These are phyloP conservation scores for Parasitella parasitica DNA, from an alignment of 371 early-diverging fungal species.

Conservation along the genomic window DNA sequence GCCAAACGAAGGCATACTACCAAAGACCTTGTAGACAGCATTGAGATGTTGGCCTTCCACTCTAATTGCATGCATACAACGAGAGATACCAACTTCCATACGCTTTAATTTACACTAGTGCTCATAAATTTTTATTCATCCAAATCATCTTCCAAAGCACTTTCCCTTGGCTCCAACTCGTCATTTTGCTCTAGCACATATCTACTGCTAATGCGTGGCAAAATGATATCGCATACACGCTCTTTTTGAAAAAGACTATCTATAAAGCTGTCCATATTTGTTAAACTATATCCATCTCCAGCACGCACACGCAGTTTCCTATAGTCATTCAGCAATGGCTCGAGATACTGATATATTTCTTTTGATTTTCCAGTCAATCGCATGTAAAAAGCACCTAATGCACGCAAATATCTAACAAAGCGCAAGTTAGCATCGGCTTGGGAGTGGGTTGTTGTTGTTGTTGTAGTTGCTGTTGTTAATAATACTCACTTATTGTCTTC, in stretches of 20 bases:
- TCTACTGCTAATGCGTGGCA: slow-evolving; percentile 83
- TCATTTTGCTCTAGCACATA: slow-evolving; percentile 84
- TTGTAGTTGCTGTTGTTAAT: too few species aligned
- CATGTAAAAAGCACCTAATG: slow-evolving; percentile 87
- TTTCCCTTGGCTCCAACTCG: slow-evolving; percentile 80
- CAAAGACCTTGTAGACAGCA: too few species aligned
- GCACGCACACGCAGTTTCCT: slow-evolving; percentile 76
- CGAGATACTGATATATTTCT: slow-evolving; percentile 84
- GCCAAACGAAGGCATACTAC: too few species aligned
- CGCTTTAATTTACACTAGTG: background rate
- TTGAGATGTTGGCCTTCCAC: too few species aligned
- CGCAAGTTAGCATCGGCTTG: background rate
- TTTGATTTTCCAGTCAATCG: slow-evolving; percentile 75
- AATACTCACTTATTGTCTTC: slow-evolving; percentile 73
- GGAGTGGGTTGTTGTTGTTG: too few species aligned
- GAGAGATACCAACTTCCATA: too few species aligned
- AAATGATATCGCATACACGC: slow-evolving; percentile 84
- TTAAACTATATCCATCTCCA: slow-evolving; percentile 59
- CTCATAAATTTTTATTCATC: slow-evolving; percentile 29
- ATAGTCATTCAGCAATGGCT: slow-evolving; percentile 84
- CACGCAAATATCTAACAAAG: slow-evolving; percentile 73
- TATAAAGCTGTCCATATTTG: slow-evolving; percentile 90
- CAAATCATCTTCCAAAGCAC: slow-evolving; percentile 76
- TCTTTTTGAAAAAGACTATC: slow-evolving; percentile 80
- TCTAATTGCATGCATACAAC: too few species aligned